These are phyloP conservation scores for Sindora glabra DNA, from an alignment of 306 rosid species.

Conservation along the genomic window DNA sequence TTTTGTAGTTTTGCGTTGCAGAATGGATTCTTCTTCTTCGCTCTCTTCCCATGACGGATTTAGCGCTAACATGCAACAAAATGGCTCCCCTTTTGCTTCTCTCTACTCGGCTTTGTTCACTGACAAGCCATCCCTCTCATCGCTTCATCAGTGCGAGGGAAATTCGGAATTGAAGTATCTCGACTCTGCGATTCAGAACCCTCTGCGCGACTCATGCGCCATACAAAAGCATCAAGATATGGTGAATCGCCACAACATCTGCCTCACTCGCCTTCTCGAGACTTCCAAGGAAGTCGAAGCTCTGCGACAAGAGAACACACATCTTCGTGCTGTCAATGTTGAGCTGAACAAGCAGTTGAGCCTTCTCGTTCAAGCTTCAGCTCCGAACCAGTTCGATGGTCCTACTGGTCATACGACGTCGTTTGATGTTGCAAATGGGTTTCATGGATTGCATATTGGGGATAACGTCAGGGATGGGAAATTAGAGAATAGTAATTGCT, in stretches of 20 bases:
- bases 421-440: conserved; percentile 28
- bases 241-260: conserved; percentile 79
- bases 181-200: conserved; percentile 17
- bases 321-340: conserved; percentile 50
- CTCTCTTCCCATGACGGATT: conserved; percentile 29
- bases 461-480: conserved; percentile 23
- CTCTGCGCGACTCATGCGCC: conserved; percentile 32
- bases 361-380: conserved; percentile 51
- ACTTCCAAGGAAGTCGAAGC: conserved; percentile 57
- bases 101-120: conserved; percentile 39
- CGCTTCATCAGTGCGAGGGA: conserved; percentile 27
- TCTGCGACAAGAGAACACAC: conserved; percentile 63
- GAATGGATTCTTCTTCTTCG: no score
- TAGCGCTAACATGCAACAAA: conserved; percentile 21
- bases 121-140: conserved; percentile 29
- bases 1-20: no score
- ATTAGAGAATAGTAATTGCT: conserved; percentile 33
- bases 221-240: conserved; percentile 80
- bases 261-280: conserved; percentile 61
- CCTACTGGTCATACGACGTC: conserved; percentile 24
- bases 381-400: conserved; percentile 26
- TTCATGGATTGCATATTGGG: conserved; percentile 20
- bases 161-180: conserved; percentile 10
- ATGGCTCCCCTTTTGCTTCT: conserved; percentile 19
- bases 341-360: conserved; percentile 69